phyloP scores from a whole-genome alignment of 768 basidiomycete species.

The Scleroderma bovista region DNA sequence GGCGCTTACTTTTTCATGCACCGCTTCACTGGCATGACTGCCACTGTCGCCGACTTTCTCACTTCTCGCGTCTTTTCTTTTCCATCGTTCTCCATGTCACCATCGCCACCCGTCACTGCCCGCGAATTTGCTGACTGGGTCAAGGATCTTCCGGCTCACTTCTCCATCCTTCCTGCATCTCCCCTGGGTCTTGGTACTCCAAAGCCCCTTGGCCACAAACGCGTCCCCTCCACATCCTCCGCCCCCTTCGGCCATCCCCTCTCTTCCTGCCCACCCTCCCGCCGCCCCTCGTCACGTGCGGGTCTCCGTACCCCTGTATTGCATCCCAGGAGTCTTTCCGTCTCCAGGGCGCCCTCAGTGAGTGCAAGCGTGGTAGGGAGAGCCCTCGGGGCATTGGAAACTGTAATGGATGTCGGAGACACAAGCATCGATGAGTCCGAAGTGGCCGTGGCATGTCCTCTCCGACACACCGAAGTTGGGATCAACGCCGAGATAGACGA shows the following conservation, averaged over 20 bases:
- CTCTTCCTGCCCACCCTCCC: constrained; percentile 58
- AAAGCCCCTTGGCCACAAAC: constrained; percentile 42
- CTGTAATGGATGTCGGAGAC: constrained; percentile 39
- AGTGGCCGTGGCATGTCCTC: constrained; percentile 23
- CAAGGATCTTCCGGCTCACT: constrained; percentile 69
- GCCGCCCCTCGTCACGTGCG: constrained; percentile 67
- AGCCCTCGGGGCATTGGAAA: constrained; percentile 38
- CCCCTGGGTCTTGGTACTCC: neutral
- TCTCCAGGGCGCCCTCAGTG: constrained; percentile 55
- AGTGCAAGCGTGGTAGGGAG: constrained; percentile 36
- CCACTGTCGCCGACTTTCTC: constrained; percentile 81
- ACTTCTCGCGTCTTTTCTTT: constrained; percentile 81
- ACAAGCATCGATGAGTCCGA: constrained; percentile 35
- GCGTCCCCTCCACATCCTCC: constrained; percentile 55
- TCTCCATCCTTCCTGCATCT: constrained; percentile 38
- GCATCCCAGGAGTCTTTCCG: constrained; percentile 45
- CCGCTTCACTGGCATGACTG: constrained; percentile 87
- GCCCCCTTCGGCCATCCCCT: constrained; percentile 57
- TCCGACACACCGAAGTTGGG: constrained; percentile 35
- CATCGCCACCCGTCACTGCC: constrained; percentile 50
- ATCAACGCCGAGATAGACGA: constrained; percentile 10
- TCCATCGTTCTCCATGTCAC: constrained; percentile 35
- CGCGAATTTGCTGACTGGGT: constrained; percentile 84
- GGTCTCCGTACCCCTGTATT: constrained; percentile 50
- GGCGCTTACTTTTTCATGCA: constrained; percentile 84